Evolutionary conservation across 306 rosid species (phyloP).

Genomic region (Fragaria vesca): DNA sequence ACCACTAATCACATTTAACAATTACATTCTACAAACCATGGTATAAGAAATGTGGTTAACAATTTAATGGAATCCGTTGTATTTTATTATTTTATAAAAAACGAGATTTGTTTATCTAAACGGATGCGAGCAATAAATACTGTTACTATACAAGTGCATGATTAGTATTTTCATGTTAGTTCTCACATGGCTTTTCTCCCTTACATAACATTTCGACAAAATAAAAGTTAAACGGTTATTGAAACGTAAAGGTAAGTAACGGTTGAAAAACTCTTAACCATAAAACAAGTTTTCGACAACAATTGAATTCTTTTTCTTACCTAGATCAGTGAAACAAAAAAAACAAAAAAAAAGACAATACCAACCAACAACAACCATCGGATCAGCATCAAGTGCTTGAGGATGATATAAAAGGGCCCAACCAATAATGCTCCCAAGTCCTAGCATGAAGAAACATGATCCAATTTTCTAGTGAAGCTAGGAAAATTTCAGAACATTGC

Average conservation of each 20-base stretch:
- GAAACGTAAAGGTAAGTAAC: neutral
- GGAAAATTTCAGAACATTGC: neutral
- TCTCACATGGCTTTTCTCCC: neutral
- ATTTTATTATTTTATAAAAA: neutral
- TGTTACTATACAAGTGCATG: too few relatives aligned
- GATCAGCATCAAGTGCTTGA: neutral
- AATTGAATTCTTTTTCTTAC: neutral
- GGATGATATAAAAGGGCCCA: neutral
- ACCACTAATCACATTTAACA: neutral
- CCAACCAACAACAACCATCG: neutral
- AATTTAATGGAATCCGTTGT: neutral
- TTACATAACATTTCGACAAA: neutral
- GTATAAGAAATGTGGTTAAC: neutral
- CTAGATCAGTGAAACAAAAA: too few relatives aligned
- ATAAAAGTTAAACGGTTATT: neutral
- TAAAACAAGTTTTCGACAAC: too few relatives aligned
- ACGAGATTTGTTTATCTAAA: neutral
- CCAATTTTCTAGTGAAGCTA: slow-evolving; percentile 2
- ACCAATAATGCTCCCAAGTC: slow-evolving; percentile 2
- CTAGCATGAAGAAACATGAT: slow-evolving; percentile 6
- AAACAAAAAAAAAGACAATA: neutral
- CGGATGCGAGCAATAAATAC: too few relatives aligned
- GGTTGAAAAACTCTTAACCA: too few relatives aligned
- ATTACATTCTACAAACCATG: neutral
- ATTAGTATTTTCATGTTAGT: too few relatives aligned